Percentiles rank a stretch among this genome's conserved stretches.
Evolutionary conservation across 495 filamentous ascomycete genomes (phyloP).

Genomic region (Trichocladium uniseriatum): DNA sequence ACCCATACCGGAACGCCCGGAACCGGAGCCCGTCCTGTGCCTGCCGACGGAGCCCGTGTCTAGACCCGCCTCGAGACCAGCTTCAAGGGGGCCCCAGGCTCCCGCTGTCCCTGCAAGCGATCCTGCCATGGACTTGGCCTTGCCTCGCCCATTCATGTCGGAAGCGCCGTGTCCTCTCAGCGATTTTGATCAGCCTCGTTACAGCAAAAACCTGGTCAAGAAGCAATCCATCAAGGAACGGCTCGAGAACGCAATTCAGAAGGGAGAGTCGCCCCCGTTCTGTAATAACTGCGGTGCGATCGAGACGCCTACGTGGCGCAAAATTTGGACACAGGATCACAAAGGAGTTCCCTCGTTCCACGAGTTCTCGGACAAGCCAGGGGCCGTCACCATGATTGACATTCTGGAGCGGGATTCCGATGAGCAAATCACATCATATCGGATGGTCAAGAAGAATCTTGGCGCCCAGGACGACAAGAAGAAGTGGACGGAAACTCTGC

Average conservation of each 20-base stretch:
- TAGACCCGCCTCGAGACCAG: conserved; percentile 15
- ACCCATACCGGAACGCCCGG: conserved; percentile 9
- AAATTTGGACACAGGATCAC: conserved; percentile 65
- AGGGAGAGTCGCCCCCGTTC: conserved; percentile 70
- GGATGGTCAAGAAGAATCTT: conserved; percentile 70
- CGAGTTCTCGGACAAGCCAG: conserved; percentile 57
- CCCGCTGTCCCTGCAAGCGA: conserved; percentile 15
- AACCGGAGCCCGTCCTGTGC: conserved; percentile 10
- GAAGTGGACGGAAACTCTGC: conserved; percentile 56
- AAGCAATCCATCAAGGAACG: conserved; percentile 54
- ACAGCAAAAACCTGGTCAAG: conserved; percentile 44
- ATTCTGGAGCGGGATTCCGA: conserved; percentile 51
- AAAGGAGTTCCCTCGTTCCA: conserved; percentile 52
- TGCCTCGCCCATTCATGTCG: conserved; percentile 14
- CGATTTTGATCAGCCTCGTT: conserved; percentile 21
- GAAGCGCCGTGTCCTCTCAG: conserved; percentile 23
- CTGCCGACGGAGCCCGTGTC: conserved; percentile 2
- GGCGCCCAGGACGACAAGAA: conserved; percentile 47
- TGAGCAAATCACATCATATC: conserved; percentile 51
- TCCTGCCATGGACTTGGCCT: conserved; percentile 10
- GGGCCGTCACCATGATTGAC: conserved; percentile 54
- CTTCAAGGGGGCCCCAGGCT: conserved; percentile 10
- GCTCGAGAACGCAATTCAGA: conserved; percentile 55
- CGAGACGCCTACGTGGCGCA: conserved; percentile 91
- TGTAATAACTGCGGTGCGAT: conserved; percentile 92